Evolutionary conservation across 1,284 basidiomycete genomes (phyloP), one percentile per base, ranked within the genome.

Genomic region (Puccinia novopanici): DNA sequence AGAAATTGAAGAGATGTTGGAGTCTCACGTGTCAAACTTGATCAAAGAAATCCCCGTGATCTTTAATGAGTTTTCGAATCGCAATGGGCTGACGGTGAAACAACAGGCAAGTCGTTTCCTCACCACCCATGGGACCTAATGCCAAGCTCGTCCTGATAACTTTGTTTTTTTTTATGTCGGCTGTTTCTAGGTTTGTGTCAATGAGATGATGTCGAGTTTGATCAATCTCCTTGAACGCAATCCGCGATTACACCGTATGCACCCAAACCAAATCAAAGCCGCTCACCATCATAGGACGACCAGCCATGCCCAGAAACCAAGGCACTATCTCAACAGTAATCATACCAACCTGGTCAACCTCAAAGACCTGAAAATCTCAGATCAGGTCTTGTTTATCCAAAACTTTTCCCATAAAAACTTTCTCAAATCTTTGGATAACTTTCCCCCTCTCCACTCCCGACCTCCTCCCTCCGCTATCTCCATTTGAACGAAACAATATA

Each of bases 141-240:
- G 17, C 12, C 34, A 19, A 22, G 24, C 54, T 61, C 30, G 8
- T 30, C 24, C 27, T 57, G 13, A 27, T 42, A 19, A 76, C 22
- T 27, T 63, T 67, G 22, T 48, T 50, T 59, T 30, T 54, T n/a
- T 67, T 45, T 30, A 9, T 63, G 48, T 55, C 17, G 1, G 17
- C 27, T 50, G 8, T 27, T n/a, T 6, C 15, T 50, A 80, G 78
- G 70, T 74, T 67, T 80, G 78, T 52, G 54, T 80, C 48, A 80
- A 68, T 80, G 78, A 80, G 52, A 80, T 80, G 78, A 80, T 80
- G 70, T 80, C 78, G 8, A 74, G 52, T 48, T 74, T 80, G 48
- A 74, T 59, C 9, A 72, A 80, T 27, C 37, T 55, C 34, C 40
- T 72, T 45, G 24, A 72, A 72, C 52, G 30, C 27, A 70, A 70